Conservation (phyloP, 2,329 filamentous ascomycete species). For the Verticillium zaregamsianum region DNA sequence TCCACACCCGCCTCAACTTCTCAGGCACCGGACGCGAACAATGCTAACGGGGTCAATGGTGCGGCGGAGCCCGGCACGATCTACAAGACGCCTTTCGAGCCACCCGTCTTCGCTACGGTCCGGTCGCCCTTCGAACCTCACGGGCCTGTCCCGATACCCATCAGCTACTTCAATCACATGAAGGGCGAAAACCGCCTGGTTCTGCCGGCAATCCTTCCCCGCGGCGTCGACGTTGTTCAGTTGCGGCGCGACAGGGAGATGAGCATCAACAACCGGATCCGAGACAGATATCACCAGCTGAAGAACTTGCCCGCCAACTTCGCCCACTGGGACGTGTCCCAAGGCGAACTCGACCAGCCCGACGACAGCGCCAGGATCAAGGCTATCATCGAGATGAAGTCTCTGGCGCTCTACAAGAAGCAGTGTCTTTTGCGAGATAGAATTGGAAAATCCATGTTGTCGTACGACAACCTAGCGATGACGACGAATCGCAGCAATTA, state of each 20-base stretch:
- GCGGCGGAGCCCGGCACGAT: neutral
- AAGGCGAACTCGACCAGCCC: slow-evolving; percentile 64
- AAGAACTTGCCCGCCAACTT: slow-evolving; percentile 81
- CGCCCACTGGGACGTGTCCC: slow-evolving; percentile 76
- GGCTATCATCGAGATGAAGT: slow-evolving; percentile 93
- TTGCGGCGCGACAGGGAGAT: slow-evolving; percentile 82
- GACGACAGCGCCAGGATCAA: slow-evolving; percentile 84
- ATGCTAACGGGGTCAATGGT: neutral
- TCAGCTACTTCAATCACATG: slow-evolving; percentile 77
- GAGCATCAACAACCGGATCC: slow-evolving; percentile 86
- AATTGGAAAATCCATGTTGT: slow-evolving; percentile 87
- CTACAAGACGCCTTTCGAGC: slow-evolving; percentile 25
- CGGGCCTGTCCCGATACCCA: slow-evolving; percentile 44
- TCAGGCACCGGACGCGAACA: neutral
- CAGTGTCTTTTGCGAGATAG: slow-evolving; percentile 82
- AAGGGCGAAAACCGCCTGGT: slow-evolving; percentile 72
- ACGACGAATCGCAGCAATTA: slow-evolving; percentile 90
- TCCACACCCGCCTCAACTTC: slow-evolving; percentile 24
- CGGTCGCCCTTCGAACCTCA: slow-evolving; percentile 62
- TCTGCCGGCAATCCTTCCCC: slow-evolving; percentile 83
- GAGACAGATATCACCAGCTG: slow-evolving; percentile 77
- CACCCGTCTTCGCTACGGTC: slow-evolving; percentile 64
- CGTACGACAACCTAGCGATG: slow-evolving; percentile 95
- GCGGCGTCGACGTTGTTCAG: slow-evolving; percentile 83
- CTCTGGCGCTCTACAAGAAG: slow-evolving; percentile 80